phyloP scores from a whole-genome alignment of 2,329 filamentous ascomycete genomes.

The Neopestalotiopsis rosae region DNA sequence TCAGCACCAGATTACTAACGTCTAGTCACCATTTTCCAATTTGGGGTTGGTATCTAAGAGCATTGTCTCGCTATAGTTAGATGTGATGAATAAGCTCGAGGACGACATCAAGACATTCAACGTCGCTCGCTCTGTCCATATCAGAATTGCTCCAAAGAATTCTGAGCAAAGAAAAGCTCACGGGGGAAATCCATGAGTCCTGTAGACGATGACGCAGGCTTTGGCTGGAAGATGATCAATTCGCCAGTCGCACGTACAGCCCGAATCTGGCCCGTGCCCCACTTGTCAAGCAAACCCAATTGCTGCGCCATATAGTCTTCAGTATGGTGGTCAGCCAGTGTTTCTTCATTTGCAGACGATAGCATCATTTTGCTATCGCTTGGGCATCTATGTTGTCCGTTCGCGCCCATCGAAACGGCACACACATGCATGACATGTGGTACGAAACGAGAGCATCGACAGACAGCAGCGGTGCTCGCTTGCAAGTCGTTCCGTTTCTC shows the following conservation, averaged over 20 bases:
- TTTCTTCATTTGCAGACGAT: not conserved
- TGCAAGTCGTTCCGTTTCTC: not conserved
- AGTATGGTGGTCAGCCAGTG: not conserved
- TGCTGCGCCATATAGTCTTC: no score
- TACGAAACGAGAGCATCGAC: not conserved
- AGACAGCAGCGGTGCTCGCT: not conserved
- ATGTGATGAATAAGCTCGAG: not conserved
- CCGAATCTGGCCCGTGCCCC: not conserved
- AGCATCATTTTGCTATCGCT: not conserved
- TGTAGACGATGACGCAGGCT: no score
- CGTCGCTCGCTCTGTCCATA: no score
- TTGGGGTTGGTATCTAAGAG: constrained; percentile 22
- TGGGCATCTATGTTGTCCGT: not conserved
- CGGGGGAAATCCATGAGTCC: no score
- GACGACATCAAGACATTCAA: no score
- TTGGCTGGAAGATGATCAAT: no score
- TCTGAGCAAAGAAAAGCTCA: no score
- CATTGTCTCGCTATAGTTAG: not conserved
- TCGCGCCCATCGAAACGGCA: not conserved
- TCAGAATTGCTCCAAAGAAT: no score
- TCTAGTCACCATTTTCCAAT: constrained; percentile 26
- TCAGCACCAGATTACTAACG: constrained; percentile 1
- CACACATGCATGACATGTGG: not conserved
- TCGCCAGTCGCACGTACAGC: no score
- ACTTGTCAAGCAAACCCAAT: not conserved